These are phyloP conservation scores for Cordyceps cateniannulata DNA, from an alignment of 2,329 filamentous ascomycete species.

Conservation along the genomic window DNA sequence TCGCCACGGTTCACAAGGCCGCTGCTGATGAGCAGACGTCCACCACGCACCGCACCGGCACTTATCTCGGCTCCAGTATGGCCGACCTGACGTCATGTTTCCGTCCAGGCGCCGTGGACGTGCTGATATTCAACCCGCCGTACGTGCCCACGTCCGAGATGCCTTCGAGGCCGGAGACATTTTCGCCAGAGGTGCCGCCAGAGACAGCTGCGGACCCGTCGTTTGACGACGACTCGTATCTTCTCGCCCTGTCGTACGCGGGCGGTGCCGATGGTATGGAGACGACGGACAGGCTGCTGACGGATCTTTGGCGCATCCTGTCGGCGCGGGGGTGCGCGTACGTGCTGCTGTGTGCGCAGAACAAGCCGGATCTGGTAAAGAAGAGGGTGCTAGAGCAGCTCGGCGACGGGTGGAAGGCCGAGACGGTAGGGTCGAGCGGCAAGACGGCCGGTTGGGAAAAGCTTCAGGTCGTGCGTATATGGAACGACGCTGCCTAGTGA, in stretches of 20 bases:
- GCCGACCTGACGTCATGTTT: conserved; percentile 65
- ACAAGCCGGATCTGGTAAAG: conserved; percentile 72
- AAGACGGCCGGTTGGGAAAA: conserved; percentile 92
- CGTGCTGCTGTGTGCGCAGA: conserved; percentile 83
- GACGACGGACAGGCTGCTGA: conserved; percentile 74
- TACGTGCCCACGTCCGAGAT: conserved; percentile 84
- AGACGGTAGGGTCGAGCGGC: conserved; percentile 76
- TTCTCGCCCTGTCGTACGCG: conserved; percentile 81
- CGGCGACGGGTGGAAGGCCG: conserved; percentile 57
- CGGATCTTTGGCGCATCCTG: conserved; percentile 59
- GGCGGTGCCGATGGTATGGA: conserved; percentile 92
- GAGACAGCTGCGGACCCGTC: conserved; percentile 29
- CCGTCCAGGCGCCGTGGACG: conserved; percentile 55
- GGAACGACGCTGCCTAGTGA: conserved; percentile 43
- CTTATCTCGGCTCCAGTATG: conserved; percentile 60
- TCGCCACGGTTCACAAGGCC: conserved; percentile 56
- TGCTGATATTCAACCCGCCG: conserved; percentile 93
- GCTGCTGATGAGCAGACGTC: conserved; percentile 17
- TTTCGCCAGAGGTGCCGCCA: conserved; percentile 19
- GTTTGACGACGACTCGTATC: conserved; percentile 76
- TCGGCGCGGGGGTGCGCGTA: conserved; percentile 72
- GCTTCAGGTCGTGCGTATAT: conserved; percentile 81
- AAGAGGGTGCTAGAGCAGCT: conserved; percentile 47
- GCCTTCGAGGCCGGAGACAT: conserved; percentile 44
- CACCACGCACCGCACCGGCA: conserved; percentile 31